Evolutionary conservation across 768 basidiomycete genomes (phyloP).

Genomic region (Hortiboletus campestris): DNA sequence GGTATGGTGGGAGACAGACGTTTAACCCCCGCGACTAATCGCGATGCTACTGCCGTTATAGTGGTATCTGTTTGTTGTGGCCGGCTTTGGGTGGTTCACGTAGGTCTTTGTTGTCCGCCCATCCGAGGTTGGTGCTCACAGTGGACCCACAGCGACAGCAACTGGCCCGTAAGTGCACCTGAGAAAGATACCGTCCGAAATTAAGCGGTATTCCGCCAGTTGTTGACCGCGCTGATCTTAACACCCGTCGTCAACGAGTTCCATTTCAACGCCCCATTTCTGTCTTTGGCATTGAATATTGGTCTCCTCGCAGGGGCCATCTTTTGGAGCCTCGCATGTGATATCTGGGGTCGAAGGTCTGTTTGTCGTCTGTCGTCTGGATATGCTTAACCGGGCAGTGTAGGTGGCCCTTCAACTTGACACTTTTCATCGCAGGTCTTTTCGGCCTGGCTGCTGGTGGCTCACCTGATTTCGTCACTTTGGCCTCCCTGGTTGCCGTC

Average conservation of each 20-base stretch:
- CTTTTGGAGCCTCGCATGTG: slow-evolving; percentile 48
- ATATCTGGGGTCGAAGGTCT: slow-evolving; percentile 51
- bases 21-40: neutral
- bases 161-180: slow-evolving; percentile 36
- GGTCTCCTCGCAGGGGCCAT: slow-evolving; percentile 53
- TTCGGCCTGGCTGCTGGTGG: slow-evolving; percentile 54
- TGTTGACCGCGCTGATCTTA: slow-evolving; percentile 44
- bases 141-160: slow-evolving; percentile 29
- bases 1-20: slow-evolving; percentile 21
- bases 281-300: slow-evolving; percentile 51
- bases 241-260: slow-evolving; percentile 50
- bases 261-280: slow-evolving; percentile 43
- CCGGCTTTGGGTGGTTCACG: slow-evolving; percentile 45
- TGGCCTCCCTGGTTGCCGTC: slow-evolving; percentile 47
- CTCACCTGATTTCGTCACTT: slow-evolving; percentile 44
- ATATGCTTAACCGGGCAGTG: neutral
- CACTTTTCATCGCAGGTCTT: slow-evolving; percentile 50
- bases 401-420: slow-evolving; percentile 54
- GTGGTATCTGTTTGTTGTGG: slow-evolving; percentile 40
- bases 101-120: slow-evolving; percentile 14
- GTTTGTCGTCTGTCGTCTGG: slow-evolving; percentile 2
- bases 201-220: slow-evolving; percentile 22
- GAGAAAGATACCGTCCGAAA: neutral
- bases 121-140: neutral
- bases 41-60: slow-evolving; percentile 1